Evolutionary conservation across 805 yeast genomes (phyloP).

Genomic region (Candida argentea): DNA sequence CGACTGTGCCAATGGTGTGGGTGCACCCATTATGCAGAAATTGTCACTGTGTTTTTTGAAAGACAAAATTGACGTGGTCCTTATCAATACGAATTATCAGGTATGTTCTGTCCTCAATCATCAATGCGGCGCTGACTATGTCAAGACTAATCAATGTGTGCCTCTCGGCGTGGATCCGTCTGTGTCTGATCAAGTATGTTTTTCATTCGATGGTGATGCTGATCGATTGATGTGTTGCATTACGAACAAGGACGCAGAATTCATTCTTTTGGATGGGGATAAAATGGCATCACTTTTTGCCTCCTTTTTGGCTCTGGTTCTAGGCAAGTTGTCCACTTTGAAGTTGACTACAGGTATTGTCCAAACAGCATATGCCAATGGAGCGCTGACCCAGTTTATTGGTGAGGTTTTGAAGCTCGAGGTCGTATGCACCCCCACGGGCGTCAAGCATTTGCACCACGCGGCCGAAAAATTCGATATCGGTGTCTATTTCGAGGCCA

Average conservation of each 20-base stretch:
- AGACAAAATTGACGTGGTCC: conserved; percentile 27
- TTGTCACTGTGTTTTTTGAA: conserved; percentile 34
- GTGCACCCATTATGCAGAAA: conserved; percentile 60
- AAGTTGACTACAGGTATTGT: conserved; percentile 62
- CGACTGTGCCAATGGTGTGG: conserved; percentile 97
- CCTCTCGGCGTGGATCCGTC: conserved; percentile 51
- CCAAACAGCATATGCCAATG: conserved; percentile 98
- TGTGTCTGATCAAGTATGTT: conserved; percentile 41
- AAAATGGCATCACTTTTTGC: conserved; percentile 84
- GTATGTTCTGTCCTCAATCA: conserved; percentile 55
- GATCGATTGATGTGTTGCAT: conserved; percentile 85
- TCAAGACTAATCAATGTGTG: conserved; percentile 74
- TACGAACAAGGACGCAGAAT: conserved; percentile 24
- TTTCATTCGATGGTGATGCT: conserved; percentile 96
- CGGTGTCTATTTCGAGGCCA: conserved; percentile 95
- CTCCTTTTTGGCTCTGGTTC: conserved; percentile 43
- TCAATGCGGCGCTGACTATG: conserved; percentile 92
- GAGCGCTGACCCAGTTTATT: conserved; percentile 72
- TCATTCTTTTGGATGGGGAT: conserved; percentile 79
- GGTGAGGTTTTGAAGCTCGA: conserved; percentile 55
- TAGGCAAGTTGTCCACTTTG: conserved; percentile 39
- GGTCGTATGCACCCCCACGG: conserved; percentile 85
- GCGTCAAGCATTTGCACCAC: conserved; percentile 94
- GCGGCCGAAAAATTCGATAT: conserved; percentile 78
- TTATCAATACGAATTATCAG: conserved; percentile 45